Base-by-base conservation (phyloP, 2,329 filamentous ascomycete genomes). In the Ophiostoma ips region DNA sequence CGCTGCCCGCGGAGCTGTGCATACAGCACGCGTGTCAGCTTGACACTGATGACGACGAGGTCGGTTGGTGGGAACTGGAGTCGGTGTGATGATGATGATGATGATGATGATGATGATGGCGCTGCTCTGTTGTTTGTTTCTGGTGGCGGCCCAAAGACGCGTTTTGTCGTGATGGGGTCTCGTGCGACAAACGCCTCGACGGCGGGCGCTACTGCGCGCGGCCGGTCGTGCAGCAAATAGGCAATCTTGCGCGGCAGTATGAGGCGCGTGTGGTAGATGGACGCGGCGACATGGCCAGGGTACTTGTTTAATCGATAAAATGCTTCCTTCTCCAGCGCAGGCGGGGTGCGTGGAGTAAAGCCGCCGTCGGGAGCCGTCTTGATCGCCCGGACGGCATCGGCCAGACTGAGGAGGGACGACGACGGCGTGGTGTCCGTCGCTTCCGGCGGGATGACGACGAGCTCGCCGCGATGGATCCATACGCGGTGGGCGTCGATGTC, bases 181-280 rank as follows among this genome's bases (percentile, higher is more conserved):
- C 92, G 81, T 13, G 95, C 74, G 63, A 96, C 96, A 64, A 98
- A 96, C 1, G 84, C 81, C 64, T 98, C 94, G 3, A 90, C 77
- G 1, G 87, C 88, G 0, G 88, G 80, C 2, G 88, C 83, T 51
- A 96, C 80, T 53, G 84, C 81, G 15, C 81, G 76, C 0, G 89
- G 86, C 19, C 81, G 78, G 40, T 76, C 68, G 58, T 90, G 84
- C 2, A 98, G 68, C 35, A 96, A 71, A 56, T 82, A 82, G 7
- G 88, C 90, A 28, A 95, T 67, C 57, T 83, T 88, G 52, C 92
- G 79, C 0, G 92, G 92, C 31, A 98, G 72, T 0, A 77, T 83
- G 24, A 87, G 68, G 4, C 81, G 65, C 1, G 86, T 76, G 59
- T 83, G 74, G 63, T 98, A 92, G n/a, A 87, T 70, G 15, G 84